phyloP scores from a whole-genome alignment of 2,329 filamentous ascomycete species.

The Stagonosporopsis tanaceti region DNA sequence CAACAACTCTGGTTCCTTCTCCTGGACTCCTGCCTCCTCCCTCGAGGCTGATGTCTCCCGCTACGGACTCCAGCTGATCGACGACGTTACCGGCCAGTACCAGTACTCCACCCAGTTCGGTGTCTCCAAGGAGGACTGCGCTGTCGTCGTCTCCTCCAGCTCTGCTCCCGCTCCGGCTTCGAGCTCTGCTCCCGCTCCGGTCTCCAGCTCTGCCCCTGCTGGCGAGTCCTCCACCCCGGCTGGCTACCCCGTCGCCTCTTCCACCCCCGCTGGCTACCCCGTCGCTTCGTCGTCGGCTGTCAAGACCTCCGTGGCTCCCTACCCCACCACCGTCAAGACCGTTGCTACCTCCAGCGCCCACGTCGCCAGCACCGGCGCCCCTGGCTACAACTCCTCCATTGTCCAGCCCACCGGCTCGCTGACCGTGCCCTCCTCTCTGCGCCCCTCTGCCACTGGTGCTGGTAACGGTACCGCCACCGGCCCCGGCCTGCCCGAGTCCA shows the following conservation, averaged over 20 bases:
- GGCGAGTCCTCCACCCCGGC: slow-evolving; percentile 12
- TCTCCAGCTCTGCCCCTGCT: slow-evolving; percentile 28
- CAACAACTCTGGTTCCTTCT: slow-evolving; percentile 63
- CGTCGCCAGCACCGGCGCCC: slow-evolving; percentile 32
- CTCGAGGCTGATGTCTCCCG: slow-evolving; percentile 59
- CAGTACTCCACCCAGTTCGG: slow-evolving; percentile 69
- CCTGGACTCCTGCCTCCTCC: slow-evolving; percentile 61
- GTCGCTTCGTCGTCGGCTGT: slow-evolving; percentile 23
- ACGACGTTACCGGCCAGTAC: slow-evolving; percentile 66
- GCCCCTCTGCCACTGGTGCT: slow-evolving; percentile 39
- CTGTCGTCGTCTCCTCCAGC: slow-evolving; percentile 29
- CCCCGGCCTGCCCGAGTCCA: slow-evolving; percentile 31
- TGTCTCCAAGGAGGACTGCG: slow-evolving; percentile 57
- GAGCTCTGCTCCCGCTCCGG: slow-evolving; percentile 20
- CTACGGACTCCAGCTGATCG: slow-evolving; percentile 70
- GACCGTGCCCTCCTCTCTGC: slow-evolving; percentile 43
- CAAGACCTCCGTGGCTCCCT: slow-evolving; percentile 22
- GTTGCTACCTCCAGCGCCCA: slow-evolving; percentile 19
- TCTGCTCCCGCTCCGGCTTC: slow-evolving; percentile 27
- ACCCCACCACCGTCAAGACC: slow-evolving; percentile 28
- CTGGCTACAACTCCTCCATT: slow-evolving; percentile 34
- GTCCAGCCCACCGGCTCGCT: slow-evolving; percentile 46
- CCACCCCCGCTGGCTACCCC: slow-evolving; percentile 32
- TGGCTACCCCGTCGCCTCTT: slow-evolving; percentile 28
- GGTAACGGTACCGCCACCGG: slow-evolving; percentile 34